phyloP scores from a whole-genome alignment of 352 stramenopile species.

The Pythium vanterpoolii region DNA sequence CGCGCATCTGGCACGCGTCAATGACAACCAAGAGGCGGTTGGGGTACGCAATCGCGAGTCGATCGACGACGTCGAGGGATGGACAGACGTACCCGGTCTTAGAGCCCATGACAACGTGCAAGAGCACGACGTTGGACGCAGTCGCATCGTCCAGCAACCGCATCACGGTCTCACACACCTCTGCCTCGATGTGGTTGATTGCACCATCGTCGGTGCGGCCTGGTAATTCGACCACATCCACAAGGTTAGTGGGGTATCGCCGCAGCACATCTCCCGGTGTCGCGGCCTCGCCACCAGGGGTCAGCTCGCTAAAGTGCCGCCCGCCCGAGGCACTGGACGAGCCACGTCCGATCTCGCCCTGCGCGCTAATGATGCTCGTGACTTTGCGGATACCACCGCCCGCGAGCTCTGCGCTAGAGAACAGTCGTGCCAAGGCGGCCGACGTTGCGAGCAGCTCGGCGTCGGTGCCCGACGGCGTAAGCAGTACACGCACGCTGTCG shows the following conservation, averaged over 20 bases:
- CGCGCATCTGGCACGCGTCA: constrained; percentile 86
- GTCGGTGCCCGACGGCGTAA: constrained; percentile 85
- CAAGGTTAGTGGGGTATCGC: constrained; percentile 53
- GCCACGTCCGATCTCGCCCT: constrained; percentile 81
- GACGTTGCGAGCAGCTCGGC: constrained; percentile 81
- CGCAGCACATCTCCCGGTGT: constrained; percentile 41
- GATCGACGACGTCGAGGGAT: constrained; percentile 57
- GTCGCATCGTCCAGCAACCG: constrained; percentile 39
- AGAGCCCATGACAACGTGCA: constrained; percentile 83
- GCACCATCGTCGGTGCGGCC: constrained; percentile 51
- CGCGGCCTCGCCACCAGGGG: constrained; percentile 57
- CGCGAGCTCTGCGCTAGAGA: constrained; percentile 40
- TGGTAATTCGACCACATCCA: constrained; percentile 62
- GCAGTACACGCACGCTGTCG: constrained; percentile 49
- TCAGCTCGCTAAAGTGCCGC: constrained; percentile 80
- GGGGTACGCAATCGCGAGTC: constrained; percentile 48
- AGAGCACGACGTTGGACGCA: constrained; percentile 61
- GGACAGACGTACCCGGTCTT: constrained; percentile 86
- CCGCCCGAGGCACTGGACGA: constrained; percentile 72
- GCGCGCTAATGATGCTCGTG: constrained; percentile 79
- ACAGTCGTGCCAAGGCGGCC: constrained; percentile 58
- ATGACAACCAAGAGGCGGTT: constrained; percentile 80
- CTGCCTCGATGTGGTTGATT: constrained; percentile 47
- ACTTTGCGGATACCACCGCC: constrained; percentile 40
- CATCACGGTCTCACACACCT: constrained; percentile 41